These are phyloP conservation scores for Exophiala sp. DNA, from an alignment of 2,329 filamentous ascomycete genomes.

Conservation along the genomic window DNA sequence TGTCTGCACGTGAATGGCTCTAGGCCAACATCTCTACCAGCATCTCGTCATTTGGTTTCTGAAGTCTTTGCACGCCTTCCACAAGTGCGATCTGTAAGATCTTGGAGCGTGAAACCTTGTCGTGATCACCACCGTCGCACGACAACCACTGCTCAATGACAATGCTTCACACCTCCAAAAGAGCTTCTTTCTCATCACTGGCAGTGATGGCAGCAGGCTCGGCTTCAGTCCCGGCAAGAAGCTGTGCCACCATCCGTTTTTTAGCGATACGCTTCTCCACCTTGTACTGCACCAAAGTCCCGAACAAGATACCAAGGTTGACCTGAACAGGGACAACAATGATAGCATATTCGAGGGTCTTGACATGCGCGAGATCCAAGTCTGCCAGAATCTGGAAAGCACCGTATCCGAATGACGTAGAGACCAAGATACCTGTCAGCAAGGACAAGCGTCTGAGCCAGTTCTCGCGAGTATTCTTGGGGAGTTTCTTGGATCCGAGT, in stretches of 20 bases:
- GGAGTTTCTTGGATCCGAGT: conserved; percentile 10
- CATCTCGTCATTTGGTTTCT: too few species aligned
- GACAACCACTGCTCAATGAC: background rate
- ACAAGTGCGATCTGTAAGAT: too few species aligned
- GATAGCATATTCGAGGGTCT: conserved; percentile 23
- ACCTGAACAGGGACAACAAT: conserved; percentile 26
- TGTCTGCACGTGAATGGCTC: too few species aligned
- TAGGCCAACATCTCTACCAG: too few species aligned
- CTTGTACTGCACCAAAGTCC: conserved; percentile 23
- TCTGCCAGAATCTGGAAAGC: conserved; percentile 23
- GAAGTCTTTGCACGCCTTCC: too few species aligned
- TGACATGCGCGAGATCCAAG: conserved; percentile 26
- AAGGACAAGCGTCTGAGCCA: conserved; percentile 26
- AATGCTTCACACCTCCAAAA: conserved; percentile 17
- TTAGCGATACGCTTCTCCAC: conserved; percentile 24
- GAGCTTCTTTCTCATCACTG: conserved; percentile 20
- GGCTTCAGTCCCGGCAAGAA: conserved; percentile 4
- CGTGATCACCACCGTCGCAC: too few species aligned
- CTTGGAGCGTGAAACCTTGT: too few species aligned
- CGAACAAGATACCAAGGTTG: conserved; percentile 26
- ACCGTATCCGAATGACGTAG: conserved; percentile 19
- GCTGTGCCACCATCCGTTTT: conserved; percentile 11
- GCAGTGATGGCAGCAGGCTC: background rate
- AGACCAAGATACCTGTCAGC: conserved; percentile 20
- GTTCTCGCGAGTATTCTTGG: conserved; percentile 26